A percentile compares a stretch with the other conserved stretches of the same genome.
phyloP scores from a whole-genome alignment of 306 rosid species.

The Glycyrrhiza uralensis region DNA sequence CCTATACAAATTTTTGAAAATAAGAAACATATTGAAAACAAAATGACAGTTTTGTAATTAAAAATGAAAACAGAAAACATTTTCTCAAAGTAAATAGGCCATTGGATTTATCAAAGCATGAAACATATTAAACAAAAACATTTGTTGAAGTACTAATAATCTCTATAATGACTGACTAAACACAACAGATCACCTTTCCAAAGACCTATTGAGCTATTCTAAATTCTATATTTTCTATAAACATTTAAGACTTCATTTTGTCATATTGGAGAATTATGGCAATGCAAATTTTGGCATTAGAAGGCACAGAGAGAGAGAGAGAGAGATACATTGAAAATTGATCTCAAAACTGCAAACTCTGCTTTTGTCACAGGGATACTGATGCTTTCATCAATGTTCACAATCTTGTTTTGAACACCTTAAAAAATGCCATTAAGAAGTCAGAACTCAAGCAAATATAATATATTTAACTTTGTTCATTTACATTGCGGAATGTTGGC shows the following conservation, averaged over 20 bases:
- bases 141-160: background rate
- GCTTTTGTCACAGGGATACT: constrained; percentile 78
- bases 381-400: constrained; percentile 68
- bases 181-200: background rate
- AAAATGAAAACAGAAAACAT: too few relatives aligned
- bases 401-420: constrained; percentile 86
- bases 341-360: constrained; percentile 68
- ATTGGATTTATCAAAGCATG: background rate
- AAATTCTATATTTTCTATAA: background rate
- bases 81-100: too few relatives aligned
- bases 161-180: background rate
- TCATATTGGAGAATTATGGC: background rate
- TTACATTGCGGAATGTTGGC: background rate
- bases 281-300: background rate
- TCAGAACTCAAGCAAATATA: constrained; percentile 12
- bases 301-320: background rate
- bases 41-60: too few relatives aligned
- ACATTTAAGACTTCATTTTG: background rate
- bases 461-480: background rate
- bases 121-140: background rate
- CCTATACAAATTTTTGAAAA: too few relatives aligned
- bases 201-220: constrained; percentile 3
- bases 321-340: constrained; percentile 73
- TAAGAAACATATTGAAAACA: too few relatives aligned
- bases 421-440: constrained; percentile 20